These are phyloP conservation scores for Colletotrichum musicola DNA, from an alignment of 2,329 filamentous ascomycete genomes.

Conservation along the genomic window DNA sequence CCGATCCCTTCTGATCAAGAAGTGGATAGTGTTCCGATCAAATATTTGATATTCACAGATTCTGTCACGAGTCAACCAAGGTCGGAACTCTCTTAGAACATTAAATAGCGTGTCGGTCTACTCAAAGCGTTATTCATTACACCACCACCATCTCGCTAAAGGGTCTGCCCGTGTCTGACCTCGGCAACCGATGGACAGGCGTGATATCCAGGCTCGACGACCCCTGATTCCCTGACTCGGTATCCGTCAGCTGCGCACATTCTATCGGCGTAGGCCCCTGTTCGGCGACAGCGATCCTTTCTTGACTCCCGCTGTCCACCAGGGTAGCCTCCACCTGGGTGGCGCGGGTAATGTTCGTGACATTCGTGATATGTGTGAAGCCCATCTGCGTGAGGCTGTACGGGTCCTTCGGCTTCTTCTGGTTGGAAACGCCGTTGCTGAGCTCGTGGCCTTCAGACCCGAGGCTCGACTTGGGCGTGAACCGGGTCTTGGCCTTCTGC, in stretches of 20 bases:
- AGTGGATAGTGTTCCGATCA: conserved; percentile 20
- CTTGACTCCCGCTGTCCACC: not conserved
- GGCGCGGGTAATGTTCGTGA: conserved; percentile 6
- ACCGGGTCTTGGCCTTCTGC: conserved; percentile 22
- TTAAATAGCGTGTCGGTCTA: too few relatives aligned
- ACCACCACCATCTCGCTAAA: not conserved
- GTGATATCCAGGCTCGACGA: conserved; percentile 5
- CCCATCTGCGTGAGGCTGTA: conserved; percentile 41
- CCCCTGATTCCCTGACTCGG: not conserved
- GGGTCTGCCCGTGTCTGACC: not conserved
- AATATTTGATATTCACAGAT: not conserved
- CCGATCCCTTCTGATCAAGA: not conserved
- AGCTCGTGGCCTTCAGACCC: conserved; percentile 38
- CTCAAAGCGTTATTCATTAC: not conserved
- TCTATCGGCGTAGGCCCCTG: not conserved
- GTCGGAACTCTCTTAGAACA: too few relatives aligned
- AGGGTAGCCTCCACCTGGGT: not conserved
- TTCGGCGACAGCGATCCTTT: not conserved
- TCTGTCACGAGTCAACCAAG: too few relatives aligned
- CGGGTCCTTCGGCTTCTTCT: conserved; percentile 40
- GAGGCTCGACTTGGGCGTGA: conserved; percentile 20
- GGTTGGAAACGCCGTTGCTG: conserved; percentile 12
- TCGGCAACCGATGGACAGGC: not conserved
- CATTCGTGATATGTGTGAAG: conserved; percentile 23
- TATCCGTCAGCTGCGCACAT: not conserved